These are phyloP conservation scores for Populus hybrid DNA, from an alignment of 441 rosid species.

Conservation along the genomic window DNA sequence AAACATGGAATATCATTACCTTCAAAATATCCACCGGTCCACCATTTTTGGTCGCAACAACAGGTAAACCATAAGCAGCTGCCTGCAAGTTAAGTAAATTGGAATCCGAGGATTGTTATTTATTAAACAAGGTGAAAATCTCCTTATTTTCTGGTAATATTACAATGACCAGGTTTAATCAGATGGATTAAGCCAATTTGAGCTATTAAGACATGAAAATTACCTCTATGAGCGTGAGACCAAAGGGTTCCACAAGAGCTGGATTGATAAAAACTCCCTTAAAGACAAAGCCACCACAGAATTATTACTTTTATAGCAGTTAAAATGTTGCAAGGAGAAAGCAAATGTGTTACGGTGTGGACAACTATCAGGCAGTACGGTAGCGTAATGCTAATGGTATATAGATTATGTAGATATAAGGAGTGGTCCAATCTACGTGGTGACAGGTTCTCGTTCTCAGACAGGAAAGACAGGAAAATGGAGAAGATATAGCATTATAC, in stretches of 20 bases:
- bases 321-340: constrained; percentile 12
- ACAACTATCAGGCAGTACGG: background rate
- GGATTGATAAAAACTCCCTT: constrained; percentile 81
- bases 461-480: background rate
- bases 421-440: background rate
- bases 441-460: background rate
- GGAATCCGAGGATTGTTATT: background rate
- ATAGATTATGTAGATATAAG: background rate
- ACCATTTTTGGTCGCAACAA: constrained; percentile 71
- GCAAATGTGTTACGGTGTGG: constrained; percentile 8
- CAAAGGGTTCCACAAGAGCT: constrained; percentile 78
- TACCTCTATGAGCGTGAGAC: constrained; percentile 75
- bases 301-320: constrained; percentile 25
- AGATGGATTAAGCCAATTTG: background rate
- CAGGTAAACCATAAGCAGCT: constrained; percentile 72
- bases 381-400: background rate
- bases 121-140: background rate
- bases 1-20: constrained; percentile 30
- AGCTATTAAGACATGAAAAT: constrained; percentile 1
- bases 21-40: constrained; percentile 70
- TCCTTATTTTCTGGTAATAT: background rate
- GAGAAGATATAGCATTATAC: background rate
- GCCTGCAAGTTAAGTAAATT: constrained; percentile 42
- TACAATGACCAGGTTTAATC: background rate
- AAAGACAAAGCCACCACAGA: constrained; percentile 28